Evolutionary conservation across 441 rosid species (phyloP).

Genomic region (Populus hybrid): DNA sequence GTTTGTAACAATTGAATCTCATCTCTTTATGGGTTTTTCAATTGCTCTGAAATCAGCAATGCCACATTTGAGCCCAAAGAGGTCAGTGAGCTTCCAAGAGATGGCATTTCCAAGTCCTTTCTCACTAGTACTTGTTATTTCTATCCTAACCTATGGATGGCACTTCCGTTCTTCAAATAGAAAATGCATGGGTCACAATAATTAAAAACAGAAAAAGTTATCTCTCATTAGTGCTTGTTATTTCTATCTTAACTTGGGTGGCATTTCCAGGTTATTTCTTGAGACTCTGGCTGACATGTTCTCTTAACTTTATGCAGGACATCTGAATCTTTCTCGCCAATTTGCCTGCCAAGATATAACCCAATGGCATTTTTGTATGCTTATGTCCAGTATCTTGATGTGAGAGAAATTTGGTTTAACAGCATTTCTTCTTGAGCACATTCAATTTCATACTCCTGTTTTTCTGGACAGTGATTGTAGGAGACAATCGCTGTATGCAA

Average conservation of each 20-base stretch:
- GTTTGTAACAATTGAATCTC: neutral
- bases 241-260: neutral
- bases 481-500: neutral
- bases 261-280: neutral
- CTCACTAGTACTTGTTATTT: neutral
- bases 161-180: neutral
- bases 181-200: too few relatives aligned
- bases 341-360: slow-evolving; percentile 96
- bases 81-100: neutral
- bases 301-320: slow-evolving; percentile 58
- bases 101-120: too few relatives aligned
- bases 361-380: slow-evolving; percentile 93
- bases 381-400: slow-evolving; percentile 91
- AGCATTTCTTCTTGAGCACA: slow-evolving; percentile 2
- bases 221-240: neutral
- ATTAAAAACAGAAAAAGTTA: too few relatives aligned
- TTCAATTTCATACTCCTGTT: neutral
- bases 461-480: neutral
- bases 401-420: slow-evolving; percentile 44
- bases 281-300: slow-evolving; percentile 17
- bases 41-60: neutral
- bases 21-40: neutral
- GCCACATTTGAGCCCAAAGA: neutral
- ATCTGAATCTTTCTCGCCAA: slow-evolving; percentile 95
- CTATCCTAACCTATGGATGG: neutral